Conservation (phyloP, 192 early-diverging fungal species). For the Irineochytrium annulatum region DNA sequence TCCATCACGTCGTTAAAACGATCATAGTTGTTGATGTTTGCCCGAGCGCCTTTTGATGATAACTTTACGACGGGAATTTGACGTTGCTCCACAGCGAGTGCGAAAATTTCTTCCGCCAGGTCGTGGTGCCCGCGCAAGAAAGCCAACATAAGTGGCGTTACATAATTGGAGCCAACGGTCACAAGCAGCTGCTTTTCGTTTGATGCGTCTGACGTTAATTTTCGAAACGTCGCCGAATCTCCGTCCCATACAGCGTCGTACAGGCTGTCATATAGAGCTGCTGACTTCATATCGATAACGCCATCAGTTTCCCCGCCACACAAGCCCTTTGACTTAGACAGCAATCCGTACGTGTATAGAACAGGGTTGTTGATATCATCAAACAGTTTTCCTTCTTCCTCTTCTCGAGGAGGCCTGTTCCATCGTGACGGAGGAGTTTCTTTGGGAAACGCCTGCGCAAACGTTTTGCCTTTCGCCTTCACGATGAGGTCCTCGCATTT, state of each 20-base stretch:
- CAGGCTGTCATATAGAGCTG: constrained; percentile 5
- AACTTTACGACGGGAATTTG: background rate
- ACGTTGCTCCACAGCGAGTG: constrained; percentile 7
- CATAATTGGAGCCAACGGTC: background rate
- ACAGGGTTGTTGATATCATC: too few relatives aligned
- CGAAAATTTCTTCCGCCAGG: background rate
- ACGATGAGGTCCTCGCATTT: too few relatives aligned
- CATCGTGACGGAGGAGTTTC: too few relatives aligned
- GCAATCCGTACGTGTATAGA: too few relatives aligned
- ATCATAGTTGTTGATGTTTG: constrained; percentile 1
- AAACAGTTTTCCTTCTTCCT: too few relatives aligned
- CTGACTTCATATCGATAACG: too few relatives aligned
- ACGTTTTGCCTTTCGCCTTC: too few relatives aligned
- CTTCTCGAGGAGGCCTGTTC: too few relatives aligned
- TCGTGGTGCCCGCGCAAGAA: constrained; percentile 4
- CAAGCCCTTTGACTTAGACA: too few relatives aligned
- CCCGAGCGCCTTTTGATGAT: background rate
- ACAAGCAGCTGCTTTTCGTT: constrained; percentile 4
- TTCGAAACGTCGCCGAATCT: constrained; percentile 3
- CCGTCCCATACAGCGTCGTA: constrained; percentile 14
- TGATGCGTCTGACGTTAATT: constrained; percentile 1
- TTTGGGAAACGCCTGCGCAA: too few relatives aligned
- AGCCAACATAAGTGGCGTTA: constrained; percentile 16
- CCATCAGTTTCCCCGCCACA: too few relatives aligned
- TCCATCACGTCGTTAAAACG: too few relatives aligned